Conservation (phyloP, 2,329 filamentous ascomycete species). For the Magnaporthiopsis rhizophila region DNA sequence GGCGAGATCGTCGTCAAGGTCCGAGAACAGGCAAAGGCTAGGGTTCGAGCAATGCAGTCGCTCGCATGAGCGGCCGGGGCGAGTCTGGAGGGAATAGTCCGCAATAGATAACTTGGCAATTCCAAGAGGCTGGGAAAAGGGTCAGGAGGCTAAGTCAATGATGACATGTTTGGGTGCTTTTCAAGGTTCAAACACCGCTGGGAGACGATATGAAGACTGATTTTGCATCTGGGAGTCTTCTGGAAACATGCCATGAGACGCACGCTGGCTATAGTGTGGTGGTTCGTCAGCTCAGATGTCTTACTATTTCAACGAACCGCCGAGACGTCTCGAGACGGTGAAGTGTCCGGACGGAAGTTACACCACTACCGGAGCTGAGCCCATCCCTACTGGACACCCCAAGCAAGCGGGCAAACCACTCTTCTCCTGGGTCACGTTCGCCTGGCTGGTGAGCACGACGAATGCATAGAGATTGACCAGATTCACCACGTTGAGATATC, state of each 20-base stretch:
- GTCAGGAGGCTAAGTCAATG: neutral
- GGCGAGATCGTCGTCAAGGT: conserved; percentile 35
- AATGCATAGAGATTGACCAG: too few relatives aligned
- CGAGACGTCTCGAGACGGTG: too few relatives aligned
- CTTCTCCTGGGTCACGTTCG: too few relatives aligned
- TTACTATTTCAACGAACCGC: neutral
- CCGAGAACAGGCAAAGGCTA: conserved; percentile 27
- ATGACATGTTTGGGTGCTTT: neutral
- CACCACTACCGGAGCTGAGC: too few relatives aligned
- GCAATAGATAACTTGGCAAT: neutral
- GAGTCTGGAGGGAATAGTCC: neutral
- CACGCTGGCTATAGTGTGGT: neutral
- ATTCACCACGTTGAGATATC: too few relatives aligned
- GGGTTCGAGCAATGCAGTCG: conserved; percentile 22
- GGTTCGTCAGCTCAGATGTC: too few relatives aligned
- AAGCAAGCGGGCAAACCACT: too few relatives aligned
- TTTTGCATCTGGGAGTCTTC: neutral
- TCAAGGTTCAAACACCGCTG: neutral
- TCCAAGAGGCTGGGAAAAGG: neutral
- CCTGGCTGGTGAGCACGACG: too few relatives aligned
- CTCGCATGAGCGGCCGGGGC: neutral
- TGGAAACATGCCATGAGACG: neutral
- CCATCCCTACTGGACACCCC: too few relatives aligned
- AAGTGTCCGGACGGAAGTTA: neutral
- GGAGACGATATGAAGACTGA: neutral